Evolutionary conservation across 1,284 basidiomycete genomes (phyloP).

Genomic region (Ceratobasidium sp.): DNA sequence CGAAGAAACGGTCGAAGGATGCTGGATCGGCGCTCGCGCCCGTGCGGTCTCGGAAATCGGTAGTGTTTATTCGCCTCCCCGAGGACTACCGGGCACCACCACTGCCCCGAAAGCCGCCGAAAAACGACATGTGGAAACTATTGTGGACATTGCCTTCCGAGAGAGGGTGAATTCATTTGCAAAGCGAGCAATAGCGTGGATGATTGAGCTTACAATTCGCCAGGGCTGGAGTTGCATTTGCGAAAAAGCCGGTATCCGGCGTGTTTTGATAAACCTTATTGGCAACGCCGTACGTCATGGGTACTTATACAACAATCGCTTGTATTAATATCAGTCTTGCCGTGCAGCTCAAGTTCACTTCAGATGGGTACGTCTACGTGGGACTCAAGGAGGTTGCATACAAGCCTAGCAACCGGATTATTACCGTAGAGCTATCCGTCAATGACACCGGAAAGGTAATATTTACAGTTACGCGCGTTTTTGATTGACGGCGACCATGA

Average conservation of each 20-base stretch:
- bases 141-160: conserved; percentile 83
- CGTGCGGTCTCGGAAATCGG: conserved; percentile 84
- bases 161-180: conserved; percentile 59
- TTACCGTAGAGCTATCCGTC: conserved; percentile 85
- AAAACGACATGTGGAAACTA: conserved; percentile 74
- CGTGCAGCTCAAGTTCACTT: conserved; percentile 43
- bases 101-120: conserved; percentile 48
- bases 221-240: conserved; percentile 89
- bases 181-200: background rate
- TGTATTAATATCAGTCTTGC: background rate
- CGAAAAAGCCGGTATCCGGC: conserved; percentile 90
- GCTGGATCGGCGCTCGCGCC: conserved; percentile 91
- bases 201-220: background rate
- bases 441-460: conserved; percentile 86
- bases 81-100: conserved; percentile 53
- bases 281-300: conserved; percentile 62
- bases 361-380: conserved; percentile 89
- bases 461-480: conserved; percentile 1
- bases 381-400: conserved; percentile 56
- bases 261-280: conserved; percentile 94
- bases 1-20: conserved; percentile 95
- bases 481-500: conserved; percentile 3
- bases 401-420: conserved; percentile 44
- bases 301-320: background rate
- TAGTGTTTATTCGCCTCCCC: conserved; percentile 87